Percentiles rank a stretch among this genome's conserved stretches.
Evolutionary conservation across 305 asterid genomes (phyloP).

Genomic region (Rubia tinctorum): DNA sequence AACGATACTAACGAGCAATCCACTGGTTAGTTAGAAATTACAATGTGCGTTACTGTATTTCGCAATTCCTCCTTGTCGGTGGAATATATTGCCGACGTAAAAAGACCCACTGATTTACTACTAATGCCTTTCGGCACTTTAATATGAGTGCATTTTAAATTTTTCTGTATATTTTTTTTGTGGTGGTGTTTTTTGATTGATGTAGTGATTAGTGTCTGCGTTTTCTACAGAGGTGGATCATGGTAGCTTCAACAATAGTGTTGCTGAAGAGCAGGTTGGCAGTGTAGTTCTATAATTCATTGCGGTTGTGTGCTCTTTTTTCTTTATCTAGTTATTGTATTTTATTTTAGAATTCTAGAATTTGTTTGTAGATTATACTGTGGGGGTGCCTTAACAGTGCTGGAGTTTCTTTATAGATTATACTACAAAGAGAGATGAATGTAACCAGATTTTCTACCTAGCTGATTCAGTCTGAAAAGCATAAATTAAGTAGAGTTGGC

Average conservation of each 20-base stretch:
- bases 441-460: background rate
- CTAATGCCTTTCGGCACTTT: too few relatives aligned
- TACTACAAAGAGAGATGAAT: too few relatives aligned
- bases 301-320: background rate
- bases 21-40: constrained; percentile 40
- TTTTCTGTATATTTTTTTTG: background rate
- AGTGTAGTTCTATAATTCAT: constrained; percentile 11
- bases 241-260: constrained; percentile 82
- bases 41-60: background rate
- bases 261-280: constrained; percentile 64
- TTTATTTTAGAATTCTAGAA: background rate
- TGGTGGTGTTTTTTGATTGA: background rate
- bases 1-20: constrained; percentile 66
- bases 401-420: background rate
- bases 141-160: constrained; percentile 6
- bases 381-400: background rate
- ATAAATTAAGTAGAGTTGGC: background rate
- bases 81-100: too few relatives aligned
- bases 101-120: too few relatives aligned
- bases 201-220: constrained; percentile 17
- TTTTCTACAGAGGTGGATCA: constrained; percentile 53
- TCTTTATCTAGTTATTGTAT: background rate
- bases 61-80: background rate
- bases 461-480: background rate
- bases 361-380: background rate